phyloP scores from a whole-genome alignment of 768 basidiomycete species.

The Phylloporus rhodoxanthus region DNA sequence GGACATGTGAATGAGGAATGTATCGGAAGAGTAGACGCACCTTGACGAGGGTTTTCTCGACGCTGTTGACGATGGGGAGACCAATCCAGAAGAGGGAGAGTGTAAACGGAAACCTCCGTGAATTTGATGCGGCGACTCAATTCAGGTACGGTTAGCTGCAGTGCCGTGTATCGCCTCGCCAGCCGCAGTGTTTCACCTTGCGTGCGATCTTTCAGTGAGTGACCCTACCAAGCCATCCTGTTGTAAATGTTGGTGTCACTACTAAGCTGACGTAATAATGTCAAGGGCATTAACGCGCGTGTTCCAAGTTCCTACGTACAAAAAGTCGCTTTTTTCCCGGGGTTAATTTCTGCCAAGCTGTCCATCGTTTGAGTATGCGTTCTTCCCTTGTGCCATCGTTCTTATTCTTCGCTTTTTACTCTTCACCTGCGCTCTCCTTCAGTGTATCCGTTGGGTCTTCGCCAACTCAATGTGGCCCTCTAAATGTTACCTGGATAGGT shows the following conservation, averaged over 20 bases:
- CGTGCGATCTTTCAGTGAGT: not conserved
- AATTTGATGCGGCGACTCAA: constrained; percentile 28
- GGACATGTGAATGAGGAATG: not conserved
- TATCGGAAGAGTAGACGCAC: constrained; percentile 19
- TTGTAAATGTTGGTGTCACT: not conserved
- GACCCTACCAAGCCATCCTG: not conserved
- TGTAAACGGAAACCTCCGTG: constrained; percentile 23
- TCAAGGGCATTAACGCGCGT: not conserved
- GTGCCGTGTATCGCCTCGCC: not conserved
- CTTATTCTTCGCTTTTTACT: constrained; percentile 20
- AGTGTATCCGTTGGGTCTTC: constrained; percentile 45
- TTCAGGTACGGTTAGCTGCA: not conserved
- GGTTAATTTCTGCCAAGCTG: constrained; percentile 3
- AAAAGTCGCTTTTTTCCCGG: not conserved
- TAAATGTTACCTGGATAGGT: constrained; percentile 64
- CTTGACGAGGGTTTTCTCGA: constrained; percentile 31
- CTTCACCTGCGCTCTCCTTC: constrained; percentile 27
- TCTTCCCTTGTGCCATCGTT: constrained; percentile 21
- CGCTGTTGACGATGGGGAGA: constrained; percentile 22
- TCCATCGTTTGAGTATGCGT: constrained; percentile 24
- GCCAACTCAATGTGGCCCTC: constrained; percentile 56
- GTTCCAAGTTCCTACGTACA: not conserved
- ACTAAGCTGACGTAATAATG: constrained; percentile 23
- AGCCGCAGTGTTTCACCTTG: not conserved
- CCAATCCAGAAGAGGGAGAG: not conserved